Evolutionary conservation across 2,329 filamentous ascomycete genomes (phyloP), one percentile per base, ranked within the genome.

Genomic region (Eutypa lata): DNA sequence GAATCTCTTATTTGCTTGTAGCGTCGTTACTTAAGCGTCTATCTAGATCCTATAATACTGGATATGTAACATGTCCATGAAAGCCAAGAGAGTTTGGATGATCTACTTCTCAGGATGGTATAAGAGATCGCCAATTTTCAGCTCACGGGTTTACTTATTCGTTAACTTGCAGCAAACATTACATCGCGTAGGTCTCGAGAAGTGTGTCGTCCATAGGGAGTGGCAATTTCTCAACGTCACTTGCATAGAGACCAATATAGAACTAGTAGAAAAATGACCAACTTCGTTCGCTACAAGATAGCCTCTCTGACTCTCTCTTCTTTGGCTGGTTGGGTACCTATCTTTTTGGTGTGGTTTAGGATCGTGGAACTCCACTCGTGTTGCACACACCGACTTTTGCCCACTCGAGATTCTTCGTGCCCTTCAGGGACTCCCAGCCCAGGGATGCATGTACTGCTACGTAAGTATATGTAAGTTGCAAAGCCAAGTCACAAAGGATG

Each of bases 381-480:
- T 56, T 61, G 50, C 49, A 56, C 57, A 65, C 64, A 66, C 64
- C 64, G 64, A 65, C 64, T 65, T 65, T 65, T 65, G 55, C 44
- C 57, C 51, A 55, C 22, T 18, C 35, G 13, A 18, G 13, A 24
- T 24, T 45, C 21, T 45, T 24, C 22, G 26, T 14, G 42, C 21
- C 22, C 42, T 3, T 28, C 7, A 24, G 14, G 10, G 22, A 16
- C 42, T 26, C 21, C 16, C 16, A 31, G 26, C 21, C 16, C 16
- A 31, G 26, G 1, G 14, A 45, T 45, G 42, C 19, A 24, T 22
- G 42, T 28, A 21, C 14, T 43, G 1, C 16, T 19, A 21, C 38
- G n/a, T 13, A 42, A 19, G n/a, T 42, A 31, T 31, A 31, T 5
- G 26, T 10, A 31, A 10, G 26, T 31, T 31, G 10, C 26, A 31